A percentile compares a stretch with the other conserved stretches of the same genome.
phyloP scores from a whole-genome alignment of 768 basidiomycete species.

The Naganishia onofrii region DNA sequence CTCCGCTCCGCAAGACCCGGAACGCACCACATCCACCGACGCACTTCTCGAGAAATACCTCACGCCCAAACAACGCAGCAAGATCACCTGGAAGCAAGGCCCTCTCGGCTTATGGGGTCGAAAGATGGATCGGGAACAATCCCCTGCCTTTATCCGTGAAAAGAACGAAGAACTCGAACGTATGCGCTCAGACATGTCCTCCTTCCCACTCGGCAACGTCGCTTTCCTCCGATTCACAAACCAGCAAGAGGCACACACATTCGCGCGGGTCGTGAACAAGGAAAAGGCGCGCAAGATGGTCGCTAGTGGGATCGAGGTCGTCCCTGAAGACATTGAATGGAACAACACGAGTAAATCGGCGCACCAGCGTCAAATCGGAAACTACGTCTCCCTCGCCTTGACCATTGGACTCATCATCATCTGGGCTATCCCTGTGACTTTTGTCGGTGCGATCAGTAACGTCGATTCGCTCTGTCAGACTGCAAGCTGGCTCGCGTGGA shows the following conservation, averaged over 20 bases:
- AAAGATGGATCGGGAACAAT: constrained; percentile 48
- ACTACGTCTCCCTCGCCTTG: constrained; percentile 45
- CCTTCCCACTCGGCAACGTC: constrained; percentile 43
- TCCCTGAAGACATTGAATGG: constrained; percentile 53
- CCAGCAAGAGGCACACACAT: constrained; percentile 51
- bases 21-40: constrained; percentile 27
- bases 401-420: constrained; percentile 52
- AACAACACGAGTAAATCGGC: constrained; percentile 49
- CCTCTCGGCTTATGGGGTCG: constrained; percentile 48
- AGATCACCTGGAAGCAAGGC: constrained; percentile 49
- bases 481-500: constrained; percentile 48
- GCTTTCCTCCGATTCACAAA: constrained; percentile 47
- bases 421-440: constrained; percentile 48
- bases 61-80: constrained; percentile 44
- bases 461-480: constrained; percentile 46
- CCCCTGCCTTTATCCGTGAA: constrained; percentile 47
- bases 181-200: constrained; percentile 37
- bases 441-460: constrained; percentile 51
- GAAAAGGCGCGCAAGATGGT: constrained; percentile 44
- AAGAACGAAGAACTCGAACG: constrained; percentile 43
- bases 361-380: constrained; percentile 44
- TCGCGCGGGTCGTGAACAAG: constrained; percentile 45
- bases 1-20: constrained; percentile 27
- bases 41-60: constrained; percentile 45
- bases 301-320: constrained; percentile 47